phyloP scores from a whole-genome alignment of 2,329 filamentous ascomycete genomes.

The Phyllosticta citrichinensis region DNA sequence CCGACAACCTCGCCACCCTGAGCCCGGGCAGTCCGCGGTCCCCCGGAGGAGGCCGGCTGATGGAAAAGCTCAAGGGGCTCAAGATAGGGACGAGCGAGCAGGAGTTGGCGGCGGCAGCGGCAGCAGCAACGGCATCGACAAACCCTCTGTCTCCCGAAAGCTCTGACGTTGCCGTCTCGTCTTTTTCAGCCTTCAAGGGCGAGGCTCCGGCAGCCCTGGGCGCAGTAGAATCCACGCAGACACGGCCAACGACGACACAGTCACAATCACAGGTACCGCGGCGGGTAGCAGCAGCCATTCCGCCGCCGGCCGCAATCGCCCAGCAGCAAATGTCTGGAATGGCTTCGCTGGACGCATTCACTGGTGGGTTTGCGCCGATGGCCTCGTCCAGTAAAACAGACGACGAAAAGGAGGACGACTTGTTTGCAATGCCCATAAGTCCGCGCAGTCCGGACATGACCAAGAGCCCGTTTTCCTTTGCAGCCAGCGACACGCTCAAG shows the following conservation, averaged over 20 bases:
- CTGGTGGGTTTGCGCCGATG: constrained; percentile 15
- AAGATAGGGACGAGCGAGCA: constrained; percentile 64
- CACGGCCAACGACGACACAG: constrained; percentile 9
- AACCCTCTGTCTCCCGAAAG: constrained; percentile 50
- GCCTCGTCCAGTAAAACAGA: neutral
- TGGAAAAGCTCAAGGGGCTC: constrained; percentile 70
- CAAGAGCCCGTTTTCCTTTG: constrained; percentile 67
- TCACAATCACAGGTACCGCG: constrained; percentile 32
- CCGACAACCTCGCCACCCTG: constrained; percentile 33
- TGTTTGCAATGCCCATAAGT: constrained; percentile 81
- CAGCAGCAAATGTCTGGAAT: constrained; percentile 28
- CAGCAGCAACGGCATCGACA: constrained; percentile 11
- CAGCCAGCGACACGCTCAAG: constrained; percentile 23
- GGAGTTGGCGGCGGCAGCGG: constrained; percentile 44
- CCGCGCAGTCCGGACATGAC: constrained; percentile 79
- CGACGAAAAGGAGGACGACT: constrained; percentile 61
- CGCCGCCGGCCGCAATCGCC: constrained; percentile 29
- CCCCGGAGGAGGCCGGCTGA: constrained; percentile 57
- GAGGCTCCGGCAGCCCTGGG: constrained; percentile 29
- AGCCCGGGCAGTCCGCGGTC: constrained; percentile 53
- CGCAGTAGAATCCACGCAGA: constrained; percentile 11
- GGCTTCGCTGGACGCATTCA: constrained; percentile 37
- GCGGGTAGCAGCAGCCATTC: constrained; percentile 23
- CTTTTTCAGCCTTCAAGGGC: constrained; percentile 50
- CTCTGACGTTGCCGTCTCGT: constrained; percentile 52